Conservation (phyloP, 2,329 filamentous ascomycete genomes). For the Westerdykella sp. region DNA sequence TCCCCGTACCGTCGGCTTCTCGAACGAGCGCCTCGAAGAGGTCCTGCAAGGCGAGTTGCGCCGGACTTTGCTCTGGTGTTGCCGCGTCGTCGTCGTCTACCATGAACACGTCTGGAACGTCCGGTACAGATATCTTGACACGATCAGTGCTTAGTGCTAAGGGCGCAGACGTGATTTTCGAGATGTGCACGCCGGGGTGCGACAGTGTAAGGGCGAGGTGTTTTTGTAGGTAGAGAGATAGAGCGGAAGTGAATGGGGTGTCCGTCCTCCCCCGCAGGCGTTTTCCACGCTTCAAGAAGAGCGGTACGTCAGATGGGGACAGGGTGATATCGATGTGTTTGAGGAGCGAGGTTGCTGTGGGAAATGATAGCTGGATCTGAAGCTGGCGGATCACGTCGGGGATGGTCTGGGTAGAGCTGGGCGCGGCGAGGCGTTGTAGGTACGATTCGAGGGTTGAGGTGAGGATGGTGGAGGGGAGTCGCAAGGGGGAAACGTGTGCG, state of each 20-base stretch:
- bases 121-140: slow-evolving; percentile 34
- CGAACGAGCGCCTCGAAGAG: slow-evolving; percentile 25
- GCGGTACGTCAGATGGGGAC: slow-evolving; percentile 34
- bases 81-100: slow-evolving; percentile 15
- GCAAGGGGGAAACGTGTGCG: slow-evolving; percentile 41
- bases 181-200: slow-evolving; percentile 37
- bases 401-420: slow-evolving; percentile 24
- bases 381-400: slow-evolving; percentile 28
- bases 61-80: slow-evolving; percentile 22
- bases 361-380: slow-evolving; percentile 33
- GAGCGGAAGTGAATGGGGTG: slow-evolving; percentile 37
- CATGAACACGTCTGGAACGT: slow-evolving; percentile 19
- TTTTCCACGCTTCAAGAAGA: slow-evolving; percentile 29
- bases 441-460: slow-evolving; percentile 47
- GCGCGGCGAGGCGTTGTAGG: slow-evolving; percentile 52
- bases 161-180: slow-evolving; percentile 38
- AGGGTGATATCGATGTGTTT: slow-evolving; percentile 43
- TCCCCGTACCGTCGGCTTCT: slow-evolving; percentile 31
- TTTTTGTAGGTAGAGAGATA: slow-evolving; percentile 34
- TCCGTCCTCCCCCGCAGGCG: slow-evolving; percentile 6
- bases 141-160: slow-evolving; percentile 38
- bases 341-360: slow-evolving; percentile 24
- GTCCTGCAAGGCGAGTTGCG: slow-evolving; percentile 28
- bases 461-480: slow-evolving; percentile 42
- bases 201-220: slow-evolving; percentile 40